Evolutionary conservation across 2,329 filamentous ascomycete species (phyloP).

Genomic region (Nemania abortiva): DNA sequence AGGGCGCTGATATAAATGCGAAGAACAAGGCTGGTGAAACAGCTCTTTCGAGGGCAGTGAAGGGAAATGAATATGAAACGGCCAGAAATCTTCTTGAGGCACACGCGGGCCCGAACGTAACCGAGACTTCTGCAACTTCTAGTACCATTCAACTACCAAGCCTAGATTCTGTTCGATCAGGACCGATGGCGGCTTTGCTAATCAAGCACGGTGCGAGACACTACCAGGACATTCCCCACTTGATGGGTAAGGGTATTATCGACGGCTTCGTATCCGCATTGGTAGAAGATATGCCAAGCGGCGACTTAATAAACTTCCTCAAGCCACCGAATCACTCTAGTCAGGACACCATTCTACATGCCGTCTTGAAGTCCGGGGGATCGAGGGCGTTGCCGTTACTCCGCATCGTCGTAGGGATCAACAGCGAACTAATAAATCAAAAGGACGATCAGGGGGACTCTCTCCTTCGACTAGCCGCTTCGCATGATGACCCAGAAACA

Average conservation of each 20-base stretch:
- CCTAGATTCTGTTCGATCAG: neutral
- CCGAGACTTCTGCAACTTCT: too few species aligned
- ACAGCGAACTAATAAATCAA: neutral
- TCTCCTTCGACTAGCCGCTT: neutral
- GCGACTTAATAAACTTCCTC: neutral
- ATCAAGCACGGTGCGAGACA: neutral
- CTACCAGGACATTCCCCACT: neutral
- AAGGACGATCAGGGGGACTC: neutral
- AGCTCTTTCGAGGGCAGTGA: slow-evolving; percentile 11
- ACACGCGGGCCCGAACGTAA: slow-evolving; percentile 1
- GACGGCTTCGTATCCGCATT: neutral
- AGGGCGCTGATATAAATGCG: neutral
- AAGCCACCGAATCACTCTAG: neutral
- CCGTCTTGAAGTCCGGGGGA: neutral
- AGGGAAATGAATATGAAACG: neutral
- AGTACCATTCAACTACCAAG: neutral
- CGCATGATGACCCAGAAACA: neutral
- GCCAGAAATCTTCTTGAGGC: slow-evolving; percentile 3
- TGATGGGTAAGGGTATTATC: neutral
- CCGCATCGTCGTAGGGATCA: neutral
- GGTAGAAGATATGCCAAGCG: neutral
- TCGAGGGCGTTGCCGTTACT: neutral
- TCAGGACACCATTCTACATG: neutral
- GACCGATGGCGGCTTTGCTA: neutral
- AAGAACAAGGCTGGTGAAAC: neutral